Percentiles rank a stretch among this genome's conserved stretches.
Evolutionary conservation across 257 asterid genomes (phyloP).

Genomic region (Ligustrum vulgare): DNA sequence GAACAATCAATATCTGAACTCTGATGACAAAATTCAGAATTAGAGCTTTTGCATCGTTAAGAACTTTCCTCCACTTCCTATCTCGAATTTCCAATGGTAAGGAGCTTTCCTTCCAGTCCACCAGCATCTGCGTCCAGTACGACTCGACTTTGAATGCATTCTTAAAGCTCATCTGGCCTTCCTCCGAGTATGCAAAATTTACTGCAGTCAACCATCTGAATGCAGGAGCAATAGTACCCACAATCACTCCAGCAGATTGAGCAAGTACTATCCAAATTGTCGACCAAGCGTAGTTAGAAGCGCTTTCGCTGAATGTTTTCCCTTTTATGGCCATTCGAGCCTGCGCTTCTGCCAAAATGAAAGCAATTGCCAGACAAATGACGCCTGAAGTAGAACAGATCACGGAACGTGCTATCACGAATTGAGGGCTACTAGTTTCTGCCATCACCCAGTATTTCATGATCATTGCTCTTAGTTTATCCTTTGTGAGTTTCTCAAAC

Average conservation of each 20-base stretch:
- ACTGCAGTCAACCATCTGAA: slow-evolving; percentile 33
- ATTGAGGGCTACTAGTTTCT: slow-evolving; percentile 44
- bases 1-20: slow-evolving; percentile 38
- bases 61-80: slow-evolving; percentile 35
- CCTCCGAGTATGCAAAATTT: slow-evolving; percentile 10
- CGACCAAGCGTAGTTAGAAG: slow-evolving; percentile 38
- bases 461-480: slow-evolving; percentile 30
- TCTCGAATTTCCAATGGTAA: slow-evolving; percentile 28
- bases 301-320: background rate
- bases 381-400: slow-evolving; percentile 34
- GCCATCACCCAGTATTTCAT: slow-evolving; percentile 50
- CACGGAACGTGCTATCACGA: slow-evolving; percentile 47
- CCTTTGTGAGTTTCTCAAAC: slow-evolving; percentile 16
- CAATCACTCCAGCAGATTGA: slow-evolving; percentile 36
- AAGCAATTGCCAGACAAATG: slow-evolving; percentile 28
- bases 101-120: slow-evolving; percentile 46
- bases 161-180: background rate
- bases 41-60: slow-evolving; percentile 28
- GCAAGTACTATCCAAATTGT: slow-evolving; percentile 24
- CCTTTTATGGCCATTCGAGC: slow-evolving; percentile 16
- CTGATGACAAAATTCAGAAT: slow-evolving; percentile 30
- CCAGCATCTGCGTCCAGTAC: slow-evolving; percentile 42
- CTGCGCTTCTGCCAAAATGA: slow-evolving; percentile 31
- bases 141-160: slow-evolving; percentile 26
- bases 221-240: slow-evolving; percentile 41